Conservation (phyloP, 768 basidiomycete species). For the Suillus variegatus region DNA sequence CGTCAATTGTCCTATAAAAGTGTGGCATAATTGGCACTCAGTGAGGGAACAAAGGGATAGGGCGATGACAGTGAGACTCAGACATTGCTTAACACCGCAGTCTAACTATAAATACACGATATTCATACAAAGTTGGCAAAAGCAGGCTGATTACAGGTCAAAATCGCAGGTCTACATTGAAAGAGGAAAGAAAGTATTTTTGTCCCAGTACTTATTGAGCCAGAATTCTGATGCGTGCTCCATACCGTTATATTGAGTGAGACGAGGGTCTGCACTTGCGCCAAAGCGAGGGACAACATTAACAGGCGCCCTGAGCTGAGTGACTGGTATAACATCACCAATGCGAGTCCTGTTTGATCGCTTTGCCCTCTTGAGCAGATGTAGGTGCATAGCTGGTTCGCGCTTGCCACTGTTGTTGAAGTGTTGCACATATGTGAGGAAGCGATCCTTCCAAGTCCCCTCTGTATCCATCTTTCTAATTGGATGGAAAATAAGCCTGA, state of each 20-base stretch:
- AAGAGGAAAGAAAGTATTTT: too few relatives aligned
- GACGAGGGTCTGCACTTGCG: too few relatives aligned
- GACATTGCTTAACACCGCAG: too few relatives aligned
- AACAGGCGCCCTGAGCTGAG: too few relatives aligned
- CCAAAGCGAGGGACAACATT: too few relatives aligned
- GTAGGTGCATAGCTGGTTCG: neutral
- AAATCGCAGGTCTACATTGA: too few relatives aligned
- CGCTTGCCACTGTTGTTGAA: neutral
- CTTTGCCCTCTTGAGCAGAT: neutral
- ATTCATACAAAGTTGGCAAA: neutral
- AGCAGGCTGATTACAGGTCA: too few relatives aligned
- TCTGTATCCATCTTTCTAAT: neutral
- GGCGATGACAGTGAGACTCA: too few relatives aligned
- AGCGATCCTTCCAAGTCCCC: neutral
- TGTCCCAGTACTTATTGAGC: too few relatives aligned
- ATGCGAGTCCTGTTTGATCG: neutral
- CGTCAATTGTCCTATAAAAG: neutral
- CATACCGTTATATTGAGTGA: too few relatives aligned
- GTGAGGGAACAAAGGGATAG: too few relatives aligned
- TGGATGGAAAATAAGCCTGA: neutral
- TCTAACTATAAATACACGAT: neutral
- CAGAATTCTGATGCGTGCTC: too few relatives aligned
- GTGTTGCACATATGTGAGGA: neutral
- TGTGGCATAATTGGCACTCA: neutral
- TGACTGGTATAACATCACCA: neutral